phyloP scores from a whole-genome alignment of 1,284 basidiomycete species.

The Boletus nobilissimus region DNA sequence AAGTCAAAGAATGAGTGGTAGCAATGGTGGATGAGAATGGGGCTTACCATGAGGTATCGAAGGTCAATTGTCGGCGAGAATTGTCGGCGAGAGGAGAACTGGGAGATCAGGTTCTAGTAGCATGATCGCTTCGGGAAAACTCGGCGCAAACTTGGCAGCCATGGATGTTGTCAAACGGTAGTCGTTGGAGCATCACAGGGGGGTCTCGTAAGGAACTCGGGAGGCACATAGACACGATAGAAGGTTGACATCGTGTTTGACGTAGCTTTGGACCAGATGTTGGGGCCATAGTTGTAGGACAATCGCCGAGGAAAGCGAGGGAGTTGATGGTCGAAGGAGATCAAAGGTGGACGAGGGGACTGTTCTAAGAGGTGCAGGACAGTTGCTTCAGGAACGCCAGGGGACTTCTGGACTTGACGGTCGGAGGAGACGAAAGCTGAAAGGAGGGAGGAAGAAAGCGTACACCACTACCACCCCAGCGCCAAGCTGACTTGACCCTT shows the following conservation, averaged over 20 bases:
- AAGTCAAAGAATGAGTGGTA: background rate
- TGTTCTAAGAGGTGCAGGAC: too few relatives aligned
- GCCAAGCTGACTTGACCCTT: background rate
- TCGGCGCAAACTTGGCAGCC: background rate
- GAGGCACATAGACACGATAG: background rate
- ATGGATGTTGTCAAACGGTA: background rate
- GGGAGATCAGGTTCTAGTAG: background rate
- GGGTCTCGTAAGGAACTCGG: background rate
- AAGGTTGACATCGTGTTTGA: background rate
- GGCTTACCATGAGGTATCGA: background rate
- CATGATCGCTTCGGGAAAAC: background rate
- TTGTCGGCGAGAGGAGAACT: background rate
- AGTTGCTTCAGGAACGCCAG: too few relatives aligned
- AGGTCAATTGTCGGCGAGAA: too few relatives aligned
- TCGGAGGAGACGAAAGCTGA: background rate
- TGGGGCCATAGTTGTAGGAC: too few relatives aligned
- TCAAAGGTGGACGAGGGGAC: too few relatives aligned
- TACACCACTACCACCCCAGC: too few relatives aligned
- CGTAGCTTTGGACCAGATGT: too few relatives aligned
- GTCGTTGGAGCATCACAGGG: background rate
- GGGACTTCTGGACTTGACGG: too few relatives aligned
- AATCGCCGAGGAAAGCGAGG: background rate
- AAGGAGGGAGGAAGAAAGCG: background rate
- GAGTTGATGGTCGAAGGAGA: background rate
- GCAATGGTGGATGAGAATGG: background rate